These are phyloP conservation scores for Plantago major DNA, from an alignment of 257 asterid genomes.

Conservation along the genomic window DNA sequence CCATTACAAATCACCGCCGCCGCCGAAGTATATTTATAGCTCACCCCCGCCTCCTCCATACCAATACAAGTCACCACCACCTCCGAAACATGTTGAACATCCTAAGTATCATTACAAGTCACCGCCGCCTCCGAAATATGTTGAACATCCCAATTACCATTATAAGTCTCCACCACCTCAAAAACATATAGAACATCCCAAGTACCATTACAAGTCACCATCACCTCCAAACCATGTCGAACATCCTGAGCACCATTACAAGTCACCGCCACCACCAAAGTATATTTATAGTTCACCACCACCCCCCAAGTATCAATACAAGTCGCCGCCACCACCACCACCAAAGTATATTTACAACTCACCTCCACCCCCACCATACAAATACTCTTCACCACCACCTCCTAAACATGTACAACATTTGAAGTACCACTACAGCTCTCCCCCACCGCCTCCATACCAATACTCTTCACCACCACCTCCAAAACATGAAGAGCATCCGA, in stretches of 20 bases:
- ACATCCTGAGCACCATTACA: neutral
- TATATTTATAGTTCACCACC: too few relatives aligned
- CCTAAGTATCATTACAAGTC: neutral
- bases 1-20: neutral
- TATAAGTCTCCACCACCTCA: conserved; percentile 1
- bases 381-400: neutral
- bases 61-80: conserved; percentile 1
- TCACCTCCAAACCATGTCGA: neutral
- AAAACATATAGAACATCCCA: neutral
- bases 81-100: neutral
- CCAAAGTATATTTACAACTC: neutral
- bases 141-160: neutral
- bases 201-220: conserved; percentile 2
- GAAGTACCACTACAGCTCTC: neutral
- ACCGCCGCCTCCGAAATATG: conserved; percentile 3
- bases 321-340: neutral
- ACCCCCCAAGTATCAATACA: neutral
- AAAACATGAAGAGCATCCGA: too few relatives aligned
- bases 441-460: neutral
- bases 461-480: too few relatives aligned
- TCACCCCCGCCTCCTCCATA: neutral
- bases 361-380: neutral
- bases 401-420: neutral
- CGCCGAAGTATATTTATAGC: too few relatives aligned
- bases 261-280: conserved; percentile 9